Base-by-base conservation (phyloP, 148 eudicot genomes). In the Fagopyrum homotropicum region DNA sequence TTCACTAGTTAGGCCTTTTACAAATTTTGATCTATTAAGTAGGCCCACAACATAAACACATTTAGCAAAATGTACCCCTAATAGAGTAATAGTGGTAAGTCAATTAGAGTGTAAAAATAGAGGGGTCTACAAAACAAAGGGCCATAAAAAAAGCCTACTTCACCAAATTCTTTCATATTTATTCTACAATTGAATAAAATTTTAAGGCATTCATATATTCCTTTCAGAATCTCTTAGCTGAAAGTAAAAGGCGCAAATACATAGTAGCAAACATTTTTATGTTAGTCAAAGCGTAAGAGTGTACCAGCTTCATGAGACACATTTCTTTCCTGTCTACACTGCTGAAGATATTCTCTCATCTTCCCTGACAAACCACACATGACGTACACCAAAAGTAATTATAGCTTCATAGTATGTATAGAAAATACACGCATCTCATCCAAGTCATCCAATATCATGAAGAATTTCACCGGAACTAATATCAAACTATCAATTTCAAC, bases 251-350 rank as follows among this genome's bases (percentile, higher is more conserved):
- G 57, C 75, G 30, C 7, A 17, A 56, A 61, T 9, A 29, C 15
- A 11, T 69, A 57, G 30, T 57, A 17, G 4, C 63, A 69, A 26
- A 72, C 55, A 47, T 47, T 72, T 48, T n/a, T 40, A 26, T 12
- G 35, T 11, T n/a, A 48, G 11, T 47, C 12, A 72, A 50, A 47
- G 76, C 6, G 16, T 4, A 45, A 55, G 61, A n/a, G 11, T 44
- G 74, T 43, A 80, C 83, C 83, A 72, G 72, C 77, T 68, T 80
- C 83, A 54, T 56, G 79, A 76, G 54, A 48, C 73, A 70, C 30
- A 54, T 57, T 80, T 46, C 76, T 79, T 52, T 80, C 79, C 44
- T 49, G 57, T 69, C 77, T 80, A 69, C 14, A 73, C 54, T 77
- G 77, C 15, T 74, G 79, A 74, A 73, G 40, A 77, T 60, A 71